Base-by-base conservation (phyloP, 768 basidiomycete genomes). In the Termitomyces sp. region DNA sequence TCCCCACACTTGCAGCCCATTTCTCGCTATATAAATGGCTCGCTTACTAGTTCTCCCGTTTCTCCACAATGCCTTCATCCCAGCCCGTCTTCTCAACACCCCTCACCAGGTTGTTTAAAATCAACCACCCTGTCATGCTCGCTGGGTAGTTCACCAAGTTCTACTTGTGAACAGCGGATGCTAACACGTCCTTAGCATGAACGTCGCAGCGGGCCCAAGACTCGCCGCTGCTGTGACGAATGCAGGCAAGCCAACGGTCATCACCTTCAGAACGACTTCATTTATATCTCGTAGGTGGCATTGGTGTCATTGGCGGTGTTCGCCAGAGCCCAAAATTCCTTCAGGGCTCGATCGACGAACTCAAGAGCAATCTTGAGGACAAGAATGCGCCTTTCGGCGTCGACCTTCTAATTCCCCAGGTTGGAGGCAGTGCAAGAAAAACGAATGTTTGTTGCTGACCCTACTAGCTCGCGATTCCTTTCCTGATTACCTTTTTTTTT, bases 171-270 rank as follows among this genome's bases (percentile, higher is more conserved):
- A 19, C 37, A n/a, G 14, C 25, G 8, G 2, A n/a, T 53, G 31
- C 25, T 53, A 42, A 57, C 38, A 29, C 25, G 31, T 49, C 10
- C 38, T 40, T 73, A 82, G 87, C 54, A 92, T 93, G 91, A 92
- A 90, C 66, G 85, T 93, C 32, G 92, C 91, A 51, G 89, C 92
- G 46, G 90, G 90, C 6, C 90, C 92, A 11, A 87, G 79, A 70
- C 74, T 95, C 8, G 92, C 92, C 19, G 93, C 92, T 21, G 84
- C 90, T 1, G 91, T 95, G n/a, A 91, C 91, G n/a, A 95, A 95
- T 65, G 83, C 93, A 21, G 93, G 88, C 78, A 59, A 43, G 69
- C 59, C 40, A 29, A 12, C 37, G 7, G 2, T n/a, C 27, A 19
- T 45, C 25, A 16, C 4, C 25, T 25, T 21, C 19, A 19, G 17